Base-by-base conservation (phyloP, 106 monocot species). In the Dioscorea zingiberensis region DNA sequence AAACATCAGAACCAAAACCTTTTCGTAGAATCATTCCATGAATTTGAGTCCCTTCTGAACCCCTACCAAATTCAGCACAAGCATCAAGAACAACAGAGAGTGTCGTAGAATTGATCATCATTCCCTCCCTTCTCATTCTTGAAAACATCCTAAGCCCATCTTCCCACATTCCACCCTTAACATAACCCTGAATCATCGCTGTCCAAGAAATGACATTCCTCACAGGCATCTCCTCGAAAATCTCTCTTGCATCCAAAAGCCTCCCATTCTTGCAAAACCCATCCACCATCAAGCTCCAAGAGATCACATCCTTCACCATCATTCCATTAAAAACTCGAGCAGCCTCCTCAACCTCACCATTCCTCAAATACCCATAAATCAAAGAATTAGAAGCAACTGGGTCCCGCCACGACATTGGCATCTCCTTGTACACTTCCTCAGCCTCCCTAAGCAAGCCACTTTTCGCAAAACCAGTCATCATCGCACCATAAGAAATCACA, bases 131-230 rank as follows among this genome's bases (percentile, higher is more conserved):
- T 63, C 80, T 83, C 88, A 88, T 88, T 9, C 60, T 25, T 3
- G 59, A 25, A 46, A 88, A 84, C 29, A 83, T 30, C 5, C 12
- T 1, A 60, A 88, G 32, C 1, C 78, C 81, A 30, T 78, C 81
- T 47, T 69, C 73, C 48, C 64, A 84, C 32, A 69, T 44, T 61
- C 77, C 80, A 24, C 11, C 23, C 48, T 78, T 78, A 2, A 79
- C 19, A 26, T 79, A 75, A 12, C 84, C 84, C 12, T 70, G 62
- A 51, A 84, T 75, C 76, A 84, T 76, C 23, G 72, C 62, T 29
- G 84, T 84, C 84, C 84, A 84, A 27, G 84, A 76, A 46, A 84
- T 65, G 16, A 84, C 84, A 72, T 84, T 84, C 57, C 75, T 84
- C 49, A 64, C 76, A 0, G 76, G 84, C 78, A 76, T 84, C 16